Conservation (phyloP, 805 yeast species). For the Osmozyma mogii region DNA sequence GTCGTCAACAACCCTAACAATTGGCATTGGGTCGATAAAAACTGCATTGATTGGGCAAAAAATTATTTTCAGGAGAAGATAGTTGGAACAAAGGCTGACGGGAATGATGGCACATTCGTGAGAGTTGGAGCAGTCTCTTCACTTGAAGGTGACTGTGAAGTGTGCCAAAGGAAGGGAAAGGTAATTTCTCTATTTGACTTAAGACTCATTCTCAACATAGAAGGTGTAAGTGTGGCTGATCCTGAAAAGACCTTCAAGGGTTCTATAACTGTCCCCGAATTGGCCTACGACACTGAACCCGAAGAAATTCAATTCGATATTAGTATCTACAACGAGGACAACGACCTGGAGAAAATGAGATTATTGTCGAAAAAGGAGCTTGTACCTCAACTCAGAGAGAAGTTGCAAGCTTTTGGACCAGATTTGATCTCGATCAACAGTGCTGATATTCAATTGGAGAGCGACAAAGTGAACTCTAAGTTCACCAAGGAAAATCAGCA, state of each 20-base stretch:
- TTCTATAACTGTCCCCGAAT: constrained; percentile 76
- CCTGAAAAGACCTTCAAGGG: constrained; percentile 47
- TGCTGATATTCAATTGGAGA: constrained; percentile 76
- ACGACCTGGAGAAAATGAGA: constrained; percentile 44
- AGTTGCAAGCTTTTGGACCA: constrained; percentile 59
- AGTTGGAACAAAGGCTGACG: constrained; percentile 36
- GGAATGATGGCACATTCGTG: constrained; percentile 20
- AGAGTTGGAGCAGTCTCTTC: constrained; percentile 41
- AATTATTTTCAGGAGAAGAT: constrained; percentile 62
- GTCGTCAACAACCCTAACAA: constrained; percentile 95
- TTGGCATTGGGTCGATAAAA: constrained; percentile 99
- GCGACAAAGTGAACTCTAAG: constrained; percentile 31
- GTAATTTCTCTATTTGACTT: constrained; percentile 88
- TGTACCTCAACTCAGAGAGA: constrained; percentile 61
- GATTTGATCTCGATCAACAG: constrained; percentile 74
- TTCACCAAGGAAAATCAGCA: constrained; percentile 43
- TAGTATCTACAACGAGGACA: constrained; percentile 49
- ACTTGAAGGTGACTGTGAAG: constrained; percentile 94
- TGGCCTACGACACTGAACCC: constrained; percentile 83
- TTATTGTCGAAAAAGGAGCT: constrained; percentile 40
- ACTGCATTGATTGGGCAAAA: constrained; percentile 88
- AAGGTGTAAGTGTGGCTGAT: constrained; percentile 27
- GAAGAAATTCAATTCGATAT: constrained; percentile 84
- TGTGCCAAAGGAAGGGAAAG: constrained; percentile 93
- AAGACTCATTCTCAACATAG: constrained; percentile 52